Base-by-base conservation (phyloP, 768 basidiomycete species). In the Boletus patriciae region DNA sequence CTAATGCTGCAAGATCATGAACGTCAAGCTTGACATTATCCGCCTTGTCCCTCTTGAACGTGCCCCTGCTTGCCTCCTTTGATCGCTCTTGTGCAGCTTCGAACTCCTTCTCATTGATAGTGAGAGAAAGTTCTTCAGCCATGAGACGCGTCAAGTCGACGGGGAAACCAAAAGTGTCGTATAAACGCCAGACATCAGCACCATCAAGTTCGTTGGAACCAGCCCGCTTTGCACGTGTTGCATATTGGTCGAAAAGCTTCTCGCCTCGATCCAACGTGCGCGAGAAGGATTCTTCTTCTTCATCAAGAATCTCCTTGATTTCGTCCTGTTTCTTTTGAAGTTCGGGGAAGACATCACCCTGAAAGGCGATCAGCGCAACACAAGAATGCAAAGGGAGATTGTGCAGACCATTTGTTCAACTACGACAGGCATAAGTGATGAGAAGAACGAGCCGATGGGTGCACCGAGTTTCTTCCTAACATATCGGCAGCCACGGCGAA, bases 141-240 rank as follows among this genome's bases (percentile, higher is more conserved):
- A 99, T 98, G 56, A 99, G 79, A 48, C 89, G 86, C 1, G 97
- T 99, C 48, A 99, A 76, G 69, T 99, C 97, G 41, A 92, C 94
- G 0, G 97, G 97, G 78, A 99, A 99, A 49, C 97, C 97, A 69
- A 91, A 99, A 1, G 97, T 98, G 70, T 99, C 97, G 70, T 98
- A 98, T 49, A 99, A 74, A 27, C 92, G 83, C 97, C 97, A 99
- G 36, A 98, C 92, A 66, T 99, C 96, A 63, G 87, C 90, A 25
- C 97, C 97, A 57, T 78, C 85, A 31, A 99, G 84, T 62, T 85
- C 83, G 38, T 77, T 86, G 6, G 74, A 65, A 9, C 86, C 87
- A 46, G 80, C 76, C 51, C 86, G 80, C 61, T 79, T 79, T 10
- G 95, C 86, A 33, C 82, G 79, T 27, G 77, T 67, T 21, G 89